Evolutionary conservation across 1,284 basidiomycete genomes (phyloP).

Genomic region (Fistulinella cinereoalba): DNA sequence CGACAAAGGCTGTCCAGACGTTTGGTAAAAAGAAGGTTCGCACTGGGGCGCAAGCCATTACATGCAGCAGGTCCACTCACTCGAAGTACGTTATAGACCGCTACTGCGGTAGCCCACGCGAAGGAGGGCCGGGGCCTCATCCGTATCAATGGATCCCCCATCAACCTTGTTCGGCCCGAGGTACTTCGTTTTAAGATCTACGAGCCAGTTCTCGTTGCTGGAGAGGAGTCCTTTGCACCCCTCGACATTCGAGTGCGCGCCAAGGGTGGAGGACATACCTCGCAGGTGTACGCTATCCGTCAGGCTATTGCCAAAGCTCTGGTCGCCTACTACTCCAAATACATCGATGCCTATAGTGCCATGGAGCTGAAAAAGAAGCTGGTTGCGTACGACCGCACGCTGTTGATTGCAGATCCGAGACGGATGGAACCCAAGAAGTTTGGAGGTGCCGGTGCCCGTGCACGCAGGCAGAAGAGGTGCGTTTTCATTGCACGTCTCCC

Average conservation of each 20-base stretch:
- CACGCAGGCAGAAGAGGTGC: constrained; percentile 91
- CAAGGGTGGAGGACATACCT: constrained; percentile 99
- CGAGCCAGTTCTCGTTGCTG: constrained; percentile 89
- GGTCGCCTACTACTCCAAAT: constrained; percentile 98
- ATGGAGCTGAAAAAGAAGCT: constrained; percentile 97
- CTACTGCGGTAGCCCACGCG: constrained; percentile 94
- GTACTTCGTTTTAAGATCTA: constrained; percentile 98
- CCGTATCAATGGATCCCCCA: constrained; percentile 96
- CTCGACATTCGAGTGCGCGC: constrained; percentile 98
- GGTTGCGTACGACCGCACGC: constrained; percentile 90
- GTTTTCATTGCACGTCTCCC: constrained; percentile 22
- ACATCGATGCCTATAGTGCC: constrained; percentile 96
- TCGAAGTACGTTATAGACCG: constrained; percentile 59
- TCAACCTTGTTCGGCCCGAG: constrained; percentile 92
- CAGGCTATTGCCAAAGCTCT: constrained; percentile 99
- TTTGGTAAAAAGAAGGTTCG: constrained; percentile 98
- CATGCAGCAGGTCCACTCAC: constrained; percentile 8
- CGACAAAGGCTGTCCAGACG: constrained; percentile 88
- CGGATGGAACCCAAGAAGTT: constrained; percentile 99
- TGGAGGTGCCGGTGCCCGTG: constrained; percentile 94
- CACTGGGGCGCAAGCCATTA: constrained; percentile 9
- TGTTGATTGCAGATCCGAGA: constrained; percentile 97
- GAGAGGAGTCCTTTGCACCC: constrained; percentile 79
- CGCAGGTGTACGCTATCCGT: constrained; percentile 98
- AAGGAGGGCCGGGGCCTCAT: constrained; percentile 97